Percentiles rank a stretch among this genome's conserved stretches.
These are phyloP conservation scores for Phaffomyces opuntiae DNA, from an alignment of 805 yeast species.

Conservation along the genomic window DNA sequence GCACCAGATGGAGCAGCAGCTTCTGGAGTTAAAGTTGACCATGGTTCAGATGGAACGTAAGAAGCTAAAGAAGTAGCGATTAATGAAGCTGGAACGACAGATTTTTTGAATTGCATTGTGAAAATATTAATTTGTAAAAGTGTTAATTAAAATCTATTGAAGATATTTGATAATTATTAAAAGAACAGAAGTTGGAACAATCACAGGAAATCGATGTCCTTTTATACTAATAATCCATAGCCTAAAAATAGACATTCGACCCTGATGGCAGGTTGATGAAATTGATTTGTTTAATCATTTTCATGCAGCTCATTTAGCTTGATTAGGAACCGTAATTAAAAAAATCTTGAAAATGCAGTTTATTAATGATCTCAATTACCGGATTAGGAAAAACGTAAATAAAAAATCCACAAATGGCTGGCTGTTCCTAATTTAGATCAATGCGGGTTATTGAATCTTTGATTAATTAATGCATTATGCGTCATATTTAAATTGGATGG, in stretches of 20 bases:
- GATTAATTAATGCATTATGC: no score
- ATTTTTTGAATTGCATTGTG: slow-evolving; percentile 38
- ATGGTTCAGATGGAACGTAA: slow-evolving; percentile 51
- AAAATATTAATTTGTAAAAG: not conserved
- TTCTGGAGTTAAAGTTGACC: slow-evolving; percentile 36
- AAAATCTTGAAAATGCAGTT: not conserved
- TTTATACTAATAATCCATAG: not conserved
- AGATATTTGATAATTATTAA: not conserved
- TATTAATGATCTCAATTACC: slow-evolving; percentile 1
- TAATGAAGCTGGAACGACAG: slow-evolving; percentile 39
- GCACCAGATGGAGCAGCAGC: slow-evolving; percentile 29
- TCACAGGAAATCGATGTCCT: not conserved
- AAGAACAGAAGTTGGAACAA: not conserved
- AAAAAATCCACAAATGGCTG: slow-evolving; percentile 8
- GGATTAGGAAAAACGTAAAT: slow-evolving; percentile 9
- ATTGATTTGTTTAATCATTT: not conserved
- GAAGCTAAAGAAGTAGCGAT: slow-evolving; percentile 48
- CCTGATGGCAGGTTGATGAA: not conserved
- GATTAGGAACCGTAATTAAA: slow-evolving; percentile 2
- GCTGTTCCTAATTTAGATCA: slow-evolving; percentile 5
- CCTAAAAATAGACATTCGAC: not conserved
- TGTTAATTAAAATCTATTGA: not conserved
- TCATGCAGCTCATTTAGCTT: slow-evolving; percentile 5
- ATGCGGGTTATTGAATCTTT: no score
- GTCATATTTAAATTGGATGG: no score